Base-by-base conservation (phyloP, 2,329 filamentous ascomycete genomes). In the Pezicula carpinea region DNA sequence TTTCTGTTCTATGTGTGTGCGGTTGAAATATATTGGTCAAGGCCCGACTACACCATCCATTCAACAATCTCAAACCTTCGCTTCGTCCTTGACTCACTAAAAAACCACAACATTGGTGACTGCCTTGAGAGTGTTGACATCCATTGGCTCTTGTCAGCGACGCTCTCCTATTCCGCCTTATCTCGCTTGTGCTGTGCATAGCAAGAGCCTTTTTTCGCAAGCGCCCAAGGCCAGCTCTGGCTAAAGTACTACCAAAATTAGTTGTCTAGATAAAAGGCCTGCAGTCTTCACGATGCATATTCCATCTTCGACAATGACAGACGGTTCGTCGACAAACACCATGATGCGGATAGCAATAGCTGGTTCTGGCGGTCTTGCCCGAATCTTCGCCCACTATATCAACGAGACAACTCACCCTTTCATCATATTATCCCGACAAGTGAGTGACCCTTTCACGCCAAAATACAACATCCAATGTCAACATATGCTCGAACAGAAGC, bases 371-470 rank as follows among this genome's bases (percentile, higher is more conserved):
- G 78, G 77, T 44, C 67, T 85, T 46, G 79, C 79, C 46, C 71
- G 75, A 50, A 67, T 75, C 29, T 74, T 84, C 50, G 77, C 75
- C 14, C 73, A 78, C 47, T 74, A 79, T 58, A 73, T 90, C 26
- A 75, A 77, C 23, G 73, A 79, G 44, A 85, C 79, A 31, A 79
- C 77, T 39, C 82, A 89, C 64, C 77, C 82, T 43, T 74, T 89
- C 38, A 72, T 90, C 44, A 74, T 90, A n/a, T 67, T 90, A 23
- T 88, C 86, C 18, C 75, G 82, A 70, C 69, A 65, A 50, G 83
- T 85, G 65, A 64, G 73, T 67, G 14, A 44, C 14, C 21, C 15
- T 3, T 17, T 44, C 18, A 8, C 26, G n/a, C 17, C 39, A 13
- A 23, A 22, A 44, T 5, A 11, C 29, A 38, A 13, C 21, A 14